These are phyloP conservation scores for Lentinula lateritia DNA, from an alignment of 768 basidiomycete genomes.

Conservation along the genomic window DNA sequence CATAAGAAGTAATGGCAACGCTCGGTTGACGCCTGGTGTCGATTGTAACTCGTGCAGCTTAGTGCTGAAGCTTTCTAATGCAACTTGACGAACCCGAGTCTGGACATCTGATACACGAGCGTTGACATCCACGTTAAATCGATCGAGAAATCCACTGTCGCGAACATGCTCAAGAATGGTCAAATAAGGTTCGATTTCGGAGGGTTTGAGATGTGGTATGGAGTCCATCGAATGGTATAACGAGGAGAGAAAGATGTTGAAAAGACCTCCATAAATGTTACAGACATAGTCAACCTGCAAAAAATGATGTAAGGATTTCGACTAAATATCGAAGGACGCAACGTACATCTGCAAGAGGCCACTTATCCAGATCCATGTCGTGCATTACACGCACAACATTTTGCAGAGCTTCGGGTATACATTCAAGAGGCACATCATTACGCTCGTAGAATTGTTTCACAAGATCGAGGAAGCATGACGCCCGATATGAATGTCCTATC, in stretches of 20 bases:
- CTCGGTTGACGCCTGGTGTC: slow-evolving; percentile 74
- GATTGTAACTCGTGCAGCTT: slow-evolving; percentile 61
- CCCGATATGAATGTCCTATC: slow-evolving; percentile 73
- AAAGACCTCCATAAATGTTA: slow-evolving; percentile 64
- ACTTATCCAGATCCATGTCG: slow-evolving; percentile 67
- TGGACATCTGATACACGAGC: slow-evolving; percentile 65
- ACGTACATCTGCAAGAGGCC: slow-evolving; percentile 82
- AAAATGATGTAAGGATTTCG: neutral
- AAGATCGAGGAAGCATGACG: slow-evolving; percentile 76
- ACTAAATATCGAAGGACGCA: slow-evolving; percentile 7
- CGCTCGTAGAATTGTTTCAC: slow-evolving; percentile 85
- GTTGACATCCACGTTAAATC: slow-evolving; percentile 67
- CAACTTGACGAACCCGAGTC: slow-evolving; percentile 54
- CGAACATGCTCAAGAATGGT: slow-evolving; percentile 66
- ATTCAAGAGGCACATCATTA: slow-evolving; percentile 89
- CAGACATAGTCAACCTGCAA: slow-evolving; percentile 63
- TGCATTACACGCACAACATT: slow-evolving; percentile 64
- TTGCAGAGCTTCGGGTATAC: slow-evolving; percentile 84
- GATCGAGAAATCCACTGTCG: slow-evolving; percentile 63
- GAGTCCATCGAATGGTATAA: slow-evolving; percentile 82
- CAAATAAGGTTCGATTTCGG: slow-evolving; percentile 62
- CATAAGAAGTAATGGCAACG: slow-evolving; percentile 75
- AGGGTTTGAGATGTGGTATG: slow-evolving; percentile 66
- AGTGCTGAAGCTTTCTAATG: slow-evolving; percentile 54
- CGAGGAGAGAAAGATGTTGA: slow-evolving; percentile 81